Evolutionary conservation across 2,329 filamentous ascomycete species (phyloP).

Genomic region (Aureobasidium sp.): DNA sequence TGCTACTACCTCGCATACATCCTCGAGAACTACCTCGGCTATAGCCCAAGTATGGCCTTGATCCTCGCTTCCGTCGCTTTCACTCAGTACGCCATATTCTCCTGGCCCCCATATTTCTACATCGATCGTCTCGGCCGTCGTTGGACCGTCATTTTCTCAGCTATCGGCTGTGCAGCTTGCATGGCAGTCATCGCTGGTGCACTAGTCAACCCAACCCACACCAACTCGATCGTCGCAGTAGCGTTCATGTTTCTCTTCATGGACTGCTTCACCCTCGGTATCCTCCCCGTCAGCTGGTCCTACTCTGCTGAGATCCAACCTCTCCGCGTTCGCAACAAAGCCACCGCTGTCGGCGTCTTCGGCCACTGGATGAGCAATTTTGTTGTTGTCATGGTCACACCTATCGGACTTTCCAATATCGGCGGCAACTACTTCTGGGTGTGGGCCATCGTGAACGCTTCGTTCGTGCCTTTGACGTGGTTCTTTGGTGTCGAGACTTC

Average conservation of each 20-base stretch:
- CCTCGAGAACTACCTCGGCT: constrained; percentile 27
- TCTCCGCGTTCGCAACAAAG: constrained; percentile 40
- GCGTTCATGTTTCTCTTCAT: constrained; percentile 42
- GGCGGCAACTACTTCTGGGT: constrained; percentile 14
- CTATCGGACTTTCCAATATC: constrained; percentile 13
- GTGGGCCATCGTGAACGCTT: constrained; percentile 36
- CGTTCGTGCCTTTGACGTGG: constrained; percentile 15
- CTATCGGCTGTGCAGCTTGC: constrained; percentile 19
- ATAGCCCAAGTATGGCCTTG: constrained; percentile 14
- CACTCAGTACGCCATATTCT: constrained; percentile 22
- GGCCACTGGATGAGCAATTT: constrained; percentile 31
- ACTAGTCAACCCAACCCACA: background rate
- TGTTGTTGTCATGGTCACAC: constrained; percentile 15
- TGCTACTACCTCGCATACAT: constrained; percentile 43
- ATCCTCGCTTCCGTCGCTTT: constrained; percentile 21
- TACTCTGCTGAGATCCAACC: constrained; percentile 43
- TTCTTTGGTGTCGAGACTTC: constrained; percentile 31
- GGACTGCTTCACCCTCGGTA: constrained; percentile 46
- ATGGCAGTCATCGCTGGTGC: constrained; percentile 18
- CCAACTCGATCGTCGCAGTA: constrained; percentile 18
- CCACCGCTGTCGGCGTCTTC: constrained; percentile 36
- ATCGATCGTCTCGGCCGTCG: constrained; percentile 33
- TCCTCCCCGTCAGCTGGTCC: constrained; percentile 31
- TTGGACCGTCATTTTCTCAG: constrained; percentile 20
- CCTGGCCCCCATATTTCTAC: constrained; percentile 35